Base-by-base conservation (phyloP, 768 basidiomycete species). In the Auricularia sp. region DNA sequence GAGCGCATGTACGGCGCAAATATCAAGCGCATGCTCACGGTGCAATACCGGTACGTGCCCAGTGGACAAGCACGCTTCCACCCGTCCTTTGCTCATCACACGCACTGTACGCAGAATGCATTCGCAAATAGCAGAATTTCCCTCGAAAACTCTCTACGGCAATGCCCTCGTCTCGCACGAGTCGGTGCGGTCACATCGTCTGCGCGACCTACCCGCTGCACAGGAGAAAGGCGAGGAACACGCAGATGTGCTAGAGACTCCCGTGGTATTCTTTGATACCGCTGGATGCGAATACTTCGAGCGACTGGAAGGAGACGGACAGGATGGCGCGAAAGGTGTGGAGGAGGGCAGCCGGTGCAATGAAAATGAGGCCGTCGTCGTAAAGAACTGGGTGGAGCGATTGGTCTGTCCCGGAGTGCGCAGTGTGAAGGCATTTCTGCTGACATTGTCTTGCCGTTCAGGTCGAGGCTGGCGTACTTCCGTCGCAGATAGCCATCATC, bases 241-340 rank as follows among this genome's bases (percentile, higher is more conserved):
- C 56, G 85, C 83, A 66, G 96, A 96, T 64, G 74, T 84, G 3
- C 77, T 98, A 5, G 82, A 79, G 3, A 89, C 82, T 0, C 91
- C 93, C 0, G 83, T 98, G 2, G 85, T 95, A 2, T 99, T 98
- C 73, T 92, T 92, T 69, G 97, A 99, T 72, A 99, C 94, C 0
- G 85, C 91, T 3, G 94, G 94, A 0, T 94, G 92, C 69, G 94
- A 97, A 73, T 96, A 92, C 71, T 97, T 87, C 70, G 97, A 98
- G 72, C 79, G 92, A 16, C 67, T 71, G 1, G 75, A 76, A 11
- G 72, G 85, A 0, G 89, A 92, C 37, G 87, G 82, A 0, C 87
- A 88, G 64, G 66, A 54, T 33, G 66, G 65, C 8, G 62, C 64
- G 7, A 62, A 54, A 0, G 67, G 65, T 16, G 62, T 81, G n/a